Evolutionary conservation across 495 filamentous ascomycete species (phyloP).

Genomic region (Trichocladium uniseriatum): DNA sequence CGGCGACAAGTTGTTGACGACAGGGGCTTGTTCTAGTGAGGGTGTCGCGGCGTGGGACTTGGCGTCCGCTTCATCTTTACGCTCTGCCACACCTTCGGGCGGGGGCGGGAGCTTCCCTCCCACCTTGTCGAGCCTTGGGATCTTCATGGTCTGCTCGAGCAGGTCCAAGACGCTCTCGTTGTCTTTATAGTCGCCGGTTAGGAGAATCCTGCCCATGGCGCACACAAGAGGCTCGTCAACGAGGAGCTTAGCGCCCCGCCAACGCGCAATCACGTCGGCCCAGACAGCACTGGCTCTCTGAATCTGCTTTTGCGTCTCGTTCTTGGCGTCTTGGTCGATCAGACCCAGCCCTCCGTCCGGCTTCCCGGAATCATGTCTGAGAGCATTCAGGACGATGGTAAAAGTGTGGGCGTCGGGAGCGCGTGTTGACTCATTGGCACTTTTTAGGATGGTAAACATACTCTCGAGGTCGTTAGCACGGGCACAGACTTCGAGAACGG

Average conservation of each 20-base stretch:
- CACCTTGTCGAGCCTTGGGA: conserved; percentile 42
- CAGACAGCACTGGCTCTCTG: conserved; percentile 61
- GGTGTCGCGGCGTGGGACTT: background rate
- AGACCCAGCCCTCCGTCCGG: background rate
- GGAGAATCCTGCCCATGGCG: conserved; percentile 65
- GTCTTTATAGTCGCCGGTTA: conserved; percentile 46
- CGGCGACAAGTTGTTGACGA: background rate
- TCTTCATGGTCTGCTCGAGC: conserved; percentile 65
- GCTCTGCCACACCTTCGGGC: background rate
- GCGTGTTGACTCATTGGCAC: conserved; percentile 51
- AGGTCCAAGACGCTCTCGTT: conserved; percentile 61
- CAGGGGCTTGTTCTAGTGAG: background rate
- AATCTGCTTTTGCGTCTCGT: conserved; percentile 30
- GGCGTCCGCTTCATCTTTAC: background rate
- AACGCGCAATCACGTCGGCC: conserved; percentile 65
- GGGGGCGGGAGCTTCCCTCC: background rate
- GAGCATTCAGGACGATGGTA: conserved; percentile 68
- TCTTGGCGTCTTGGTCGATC: conserved; percentile 17
- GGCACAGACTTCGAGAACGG: conserved; percentile 70
- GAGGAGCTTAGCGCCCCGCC: conserved; percentile 55
- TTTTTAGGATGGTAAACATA: conserved; percentile 59
- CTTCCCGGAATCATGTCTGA: conserved; percentile 34
- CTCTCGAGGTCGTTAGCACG: conserved; percentile 60
- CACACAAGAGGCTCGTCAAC: conserved; percentile 67
- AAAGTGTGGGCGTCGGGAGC: conserved; percentile 64